phyloP scores from a whole-genome alignment of 2,329 filamentous ascomycete genomes.

The Onygenales sp. region DNA sequence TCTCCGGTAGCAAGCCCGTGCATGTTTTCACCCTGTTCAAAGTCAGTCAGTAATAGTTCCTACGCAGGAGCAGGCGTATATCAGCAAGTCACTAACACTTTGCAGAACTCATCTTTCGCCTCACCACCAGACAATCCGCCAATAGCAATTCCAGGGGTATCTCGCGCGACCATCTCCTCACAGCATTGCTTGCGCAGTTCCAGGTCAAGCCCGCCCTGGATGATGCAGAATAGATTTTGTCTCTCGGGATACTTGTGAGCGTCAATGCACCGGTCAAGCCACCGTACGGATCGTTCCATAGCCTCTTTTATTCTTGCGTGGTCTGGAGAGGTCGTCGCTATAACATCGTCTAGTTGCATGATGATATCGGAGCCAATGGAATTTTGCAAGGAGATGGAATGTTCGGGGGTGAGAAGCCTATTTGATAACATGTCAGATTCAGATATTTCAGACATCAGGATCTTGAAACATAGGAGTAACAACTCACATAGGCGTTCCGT shows the following conservation, averaged over 20 bases:
- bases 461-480: neutral
- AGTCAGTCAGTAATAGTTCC: slow-evolving; percentile 7
- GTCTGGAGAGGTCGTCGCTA: slow-evolving; percentile 92
- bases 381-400: slow-evolving; percentile 93
- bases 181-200: slow-evolving; percentile 79
- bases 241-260: slow-evolving; percentile 73
- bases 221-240: slow-evolving; percentile 97
- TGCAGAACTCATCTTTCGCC: slow-evolving; percentile 85
- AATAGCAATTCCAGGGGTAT: slow-evolving; percentile 94
- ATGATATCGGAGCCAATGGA: slow-evolving; percentile 97
- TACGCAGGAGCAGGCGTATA: neutral
- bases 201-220: slow-evolving; percentile 87
- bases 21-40: slow-evolving; percentile 60
- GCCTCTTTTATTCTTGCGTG: slow-evolving; percentile 79
- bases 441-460: neutral
- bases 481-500: slow-evolving; percentile 74
- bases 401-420: slow-evolving; percentile 84
- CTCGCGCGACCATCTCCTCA: slow-evolving; percentile 72
- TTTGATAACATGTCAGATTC: neutral
- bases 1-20: slow-evolving; percentile 71
- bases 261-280: slow-evolving; percentile 89
- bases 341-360: slow-evolving; percentile 98
- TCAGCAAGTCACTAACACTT: slow-evolving; percentile 44
- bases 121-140: slow-evolving; percentile 91
- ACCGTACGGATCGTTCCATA: slow-evolving; percentile 87